These are phyloP conservation scores for Penicillium cinerascens DNA, from an alignment of 495 filamentous ascomycete species.

Conservation along the genomic window DNA sequence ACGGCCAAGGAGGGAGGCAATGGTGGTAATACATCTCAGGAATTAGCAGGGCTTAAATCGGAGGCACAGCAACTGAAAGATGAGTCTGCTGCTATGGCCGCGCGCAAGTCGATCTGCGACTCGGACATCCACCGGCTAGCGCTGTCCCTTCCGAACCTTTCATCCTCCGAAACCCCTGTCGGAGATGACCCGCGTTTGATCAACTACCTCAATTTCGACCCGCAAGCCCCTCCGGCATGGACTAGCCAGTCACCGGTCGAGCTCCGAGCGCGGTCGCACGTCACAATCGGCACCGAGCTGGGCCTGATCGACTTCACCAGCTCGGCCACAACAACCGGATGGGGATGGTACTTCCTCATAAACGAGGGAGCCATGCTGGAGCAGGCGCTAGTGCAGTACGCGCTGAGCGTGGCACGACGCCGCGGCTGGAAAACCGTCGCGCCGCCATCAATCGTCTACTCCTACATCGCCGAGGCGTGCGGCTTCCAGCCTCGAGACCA, in stretches of 20 bases:
- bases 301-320: conserved; percentile 79
- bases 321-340: conserved; percentile 75
- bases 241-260: conserved; percentile 49
- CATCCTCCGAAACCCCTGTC: conserved; percentile 68
- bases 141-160: conserved; percentile 80
- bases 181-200: conserved; percentile 58
- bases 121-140: conserved; percentile 73
- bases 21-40: conserved; percentile 8
- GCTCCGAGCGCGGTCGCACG: conserved; percentile 57
- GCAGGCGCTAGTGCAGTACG: conserved; percentile 86
- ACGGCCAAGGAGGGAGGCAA: conserved; percentile 4
- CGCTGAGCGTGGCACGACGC: conserved; percentile 62
- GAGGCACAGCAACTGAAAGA: conserved; percentile 70
- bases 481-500: conserved; percentile 92
- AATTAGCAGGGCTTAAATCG: conserved; percentile 39
- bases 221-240: conserved; percentile 47
- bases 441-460: conserved; percentile 88
- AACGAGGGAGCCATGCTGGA: conserved; percentile 89
- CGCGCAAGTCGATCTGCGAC: conserved; percentile 54
- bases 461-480: conserved; percentile 83
- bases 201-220: conserved; percentile 73
- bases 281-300: conserved; percentile 77
- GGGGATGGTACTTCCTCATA: conserved; percentile 95
- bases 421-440: conserved; percentile 72
- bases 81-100: conserved; percentile 55